Evolutionary conservation across 2,329 filamentous ascomycete genomes (phyloP), one percentile per base, ranked within the genome.

Genomic region (Phaeosphaeria sp.): DNA sequence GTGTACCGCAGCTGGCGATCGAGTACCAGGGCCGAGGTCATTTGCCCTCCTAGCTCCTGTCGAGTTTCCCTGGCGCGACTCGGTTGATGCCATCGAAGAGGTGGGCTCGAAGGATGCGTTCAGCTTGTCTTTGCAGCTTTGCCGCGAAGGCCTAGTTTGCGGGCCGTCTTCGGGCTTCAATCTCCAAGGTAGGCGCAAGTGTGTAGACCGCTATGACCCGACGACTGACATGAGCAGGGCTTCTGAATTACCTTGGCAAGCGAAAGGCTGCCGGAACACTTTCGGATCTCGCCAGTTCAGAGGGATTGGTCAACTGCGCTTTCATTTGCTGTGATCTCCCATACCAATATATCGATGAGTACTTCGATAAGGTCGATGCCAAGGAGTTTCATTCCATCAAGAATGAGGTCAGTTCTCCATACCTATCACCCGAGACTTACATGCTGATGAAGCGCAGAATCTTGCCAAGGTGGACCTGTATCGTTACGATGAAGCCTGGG

Each of bases 311-410:
- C 27, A 55, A 64, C 13, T 68, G 66, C 36, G 66, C 56, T 0
- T 89, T 89, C 68, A 70, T 88, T 2, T 89, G 86, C 73, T 88
- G 86, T 56, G 87, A 89, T 55, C 61, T 89, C 24, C 87, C 87
- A 0, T 88, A 89, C 61, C 86, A 88, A 66, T 88, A 88, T 57
- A 81, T 88, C 45, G 77, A 81, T 22, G 84, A 85, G 61, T 88
- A 88, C 65, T 88, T 87, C 62, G 78, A 83, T 24, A 87, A 86
- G 63, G 74, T 88, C 11, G 80, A 78, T 1, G 62, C 77, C 1
- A 74, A 76, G 1, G 39, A 53, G 1, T 68, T 68, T 20, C 60
- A 53, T 7, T 56, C 62, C 2, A 68, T 68, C 42, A 57, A 55
- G 6, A 67, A 68, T 13, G 18, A 64, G 20, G 66, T 63, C 60